Evolutionary conservation across 2,329 filamentous ascomycete species (phyloP).

Genomic region (Cryphonectria japonica): DNA sequence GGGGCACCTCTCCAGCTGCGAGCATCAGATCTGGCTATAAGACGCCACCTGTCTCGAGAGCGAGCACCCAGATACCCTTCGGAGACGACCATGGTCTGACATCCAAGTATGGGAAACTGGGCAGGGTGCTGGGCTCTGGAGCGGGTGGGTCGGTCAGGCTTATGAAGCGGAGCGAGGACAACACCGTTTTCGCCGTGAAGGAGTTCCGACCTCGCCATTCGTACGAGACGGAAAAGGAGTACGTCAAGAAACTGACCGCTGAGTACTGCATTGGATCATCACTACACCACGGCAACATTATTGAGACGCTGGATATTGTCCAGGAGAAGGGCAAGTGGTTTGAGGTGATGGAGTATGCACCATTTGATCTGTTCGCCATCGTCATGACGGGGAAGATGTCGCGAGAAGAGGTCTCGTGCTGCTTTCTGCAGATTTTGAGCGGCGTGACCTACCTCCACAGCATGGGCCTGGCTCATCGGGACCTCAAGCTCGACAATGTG

Average conservation of each 20-base stretch:
- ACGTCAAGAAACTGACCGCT: constrained; percentile 96
- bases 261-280: constrained; percentile 99
- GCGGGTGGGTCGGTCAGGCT: constrained; percentile 92
- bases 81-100: constrained; percentile 89
- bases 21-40: constrained; percentile 55
- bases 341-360: constrained; percentile 98
- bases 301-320: constrained; percentile 95
- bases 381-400: constrained; percentile 99
- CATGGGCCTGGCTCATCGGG: constrained; percentile 92
- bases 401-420: constrained; percentile 86
- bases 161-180: constrained; percentile 91
- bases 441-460: constrained; percentile 94
- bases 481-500: constrained; percentile 96
- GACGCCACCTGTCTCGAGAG: constrained; percentile 51
- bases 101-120: constrained; percentile 94
- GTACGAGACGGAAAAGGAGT: constrained; percentile 93
- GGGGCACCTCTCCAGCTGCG: constrained; percentile 65
- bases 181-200: constrained; percentile 94
- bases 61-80: constrained; percentile 75
- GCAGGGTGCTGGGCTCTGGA: constrained; percentile 89
- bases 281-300: constrained; percentile 95
- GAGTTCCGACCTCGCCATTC: constrained; percentile 91
- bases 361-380: constrained; percentile 93
- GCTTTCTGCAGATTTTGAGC: constrained; percentile 91
- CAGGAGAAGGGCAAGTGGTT: constrained; percentile 95